phyloP scores from a whole-genome alignment of 1,284 basidiomycete genomes.

The Ceratobasidium sp. region DNA sequence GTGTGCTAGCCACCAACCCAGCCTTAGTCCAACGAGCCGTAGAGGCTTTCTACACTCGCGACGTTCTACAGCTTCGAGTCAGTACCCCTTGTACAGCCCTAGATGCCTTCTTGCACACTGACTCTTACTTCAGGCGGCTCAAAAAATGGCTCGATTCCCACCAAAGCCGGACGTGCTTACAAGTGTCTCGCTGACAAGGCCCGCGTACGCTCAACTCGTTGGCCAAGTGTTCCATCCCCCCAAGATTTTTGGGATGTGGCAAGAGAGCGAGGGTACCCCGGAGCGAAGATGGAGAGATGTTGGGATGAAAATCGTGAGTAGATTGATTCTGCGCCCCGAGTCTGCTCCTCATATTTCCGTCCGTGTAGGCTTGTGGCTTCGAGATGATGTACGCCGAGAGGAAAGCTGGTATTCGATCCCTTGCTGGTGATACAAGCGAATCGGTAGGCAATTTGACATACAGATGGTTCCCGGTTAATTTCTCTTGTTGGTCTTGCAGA shows the following conservation, averaged over 20 bases:
- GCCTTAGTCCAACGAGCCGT: slow-evolving; percentile 85
- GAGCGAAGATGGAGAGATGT: slow-evolving; percentile 83
- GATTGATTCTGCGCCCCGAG: neutral
- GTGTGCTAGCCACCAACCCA: slow-evolving; percentile 73
- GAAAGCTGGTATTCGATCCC: slow-evolving; percentile 61
- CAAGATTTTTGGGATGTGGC: slow-evolving; percentile 85
- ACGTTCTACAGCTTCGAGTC: slow-evolving; percentile 88
- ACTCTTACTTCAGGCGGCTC: slow-evolving; percentile 71
- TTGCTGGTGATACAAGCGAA: slow-evolving; percentile 55
- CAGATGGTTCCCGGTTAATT: slow-evolving; percentile 17
- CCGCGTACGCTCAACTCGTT: slow-evolving; percentile 91
- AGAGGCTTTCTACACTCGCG: slow-evolving; percentile 93
- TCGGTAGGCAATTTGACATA: slow-evolving; percentile 61
- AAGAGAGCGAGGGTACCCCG: slow-evolving; percentile 69
- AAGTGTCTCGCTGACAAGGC: slow-evolving; percentile 81
- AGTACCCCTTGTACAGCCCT: slow-evolving; percentile 53
- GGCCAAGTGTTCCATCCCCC: slow-evolving; percentile 95
- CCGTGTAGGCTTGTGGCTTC: slow-evolving; percentile 84
- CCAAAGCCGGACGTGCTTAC: slow-evolving; percentile 73
- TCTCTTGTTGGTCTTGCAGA: slow-evolving; percentile 56
- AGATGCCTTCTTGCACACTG: slow-evolving; percentile 8
- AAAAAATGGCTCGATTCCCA: slow-evolving; percentile 89
- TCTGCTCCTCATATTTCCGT: slow-evolving; percentile 1
- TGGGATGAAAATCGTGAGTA: slow-evolving; percentile 88
- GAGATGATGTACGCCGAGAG: slow-evolving; percentile 93